Conservation (phyloP, 805 yeast genomes). For the Sugiyamaella americana region DNA sequence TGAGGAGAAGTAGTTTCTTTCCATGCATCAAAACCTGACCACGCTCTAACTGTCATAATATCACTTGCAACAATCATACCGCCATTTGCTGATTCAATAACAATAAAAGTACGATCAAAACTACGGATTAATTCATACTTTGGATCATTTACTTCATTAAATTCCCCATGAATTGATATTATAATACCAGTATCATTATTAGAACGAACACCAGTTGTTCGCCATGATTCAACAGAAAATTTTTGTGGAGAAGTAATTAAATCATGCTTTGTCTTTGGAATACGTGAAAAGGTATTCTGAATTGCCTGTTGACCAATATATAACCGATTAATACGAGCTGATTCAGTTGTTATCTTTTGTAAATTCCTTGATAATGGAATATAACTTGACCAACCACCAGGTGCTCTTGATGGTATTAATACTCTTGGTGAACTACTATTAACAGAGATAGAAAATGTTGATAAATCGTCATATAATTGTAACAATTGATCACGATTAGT, state of each 20-base stretch:
- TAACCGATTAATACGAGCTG: conserved; percentile 49
- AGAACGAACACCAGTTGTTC: conserved; percentile 39
- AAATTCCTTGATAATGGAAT: conserved; percentile 72
- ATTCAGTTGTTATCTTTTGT: conserved; percentile 48
- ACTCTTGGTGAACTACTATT: conserved; percentile 63
- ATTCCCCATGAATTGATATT: conserved; percentile 78
- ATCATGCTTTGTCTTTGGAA: conserved; percentile 78
- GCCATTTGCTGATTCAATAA: conserved; percentile 63
- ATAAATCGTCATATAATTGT: conserved; percentile 70
- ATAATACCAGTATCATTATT: conserved; percentile 72
- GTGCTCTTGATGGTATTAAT: conserved; percentile 5
- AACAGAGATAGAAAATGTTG: conserved; percentile 76
- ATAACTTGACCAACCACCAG: conserved; percentile 37
- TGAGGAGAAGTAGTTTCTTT: conserved; percentile 6
- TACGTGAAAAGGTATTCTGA: conserved; percentile 48
- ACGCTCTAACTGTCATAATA: conserved; percentile 60
- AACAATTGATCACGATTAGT: conserved; percentile 61
- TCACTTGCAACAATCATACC: conserved; percentile 84
- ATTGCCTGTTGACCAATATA: conserved; percentile 67
- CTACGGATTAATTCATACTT: conserved; percentile 45
- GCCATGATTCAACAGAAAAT: conserved; percentile 72
- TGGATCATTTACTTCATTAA: conserved; percentile 54
- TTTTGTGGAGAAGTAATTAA: conserved; percentile 54
- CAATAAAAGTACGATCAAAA: conserved; percentile 79
- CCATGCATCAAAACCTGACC: conserved; percentile 56